These are phyloP conservation scores for Exophiala xenobiotica DNA, from an alignment of 2,329 filamentous ascomycete genomes.

Conservation along the genomic window DNA sequence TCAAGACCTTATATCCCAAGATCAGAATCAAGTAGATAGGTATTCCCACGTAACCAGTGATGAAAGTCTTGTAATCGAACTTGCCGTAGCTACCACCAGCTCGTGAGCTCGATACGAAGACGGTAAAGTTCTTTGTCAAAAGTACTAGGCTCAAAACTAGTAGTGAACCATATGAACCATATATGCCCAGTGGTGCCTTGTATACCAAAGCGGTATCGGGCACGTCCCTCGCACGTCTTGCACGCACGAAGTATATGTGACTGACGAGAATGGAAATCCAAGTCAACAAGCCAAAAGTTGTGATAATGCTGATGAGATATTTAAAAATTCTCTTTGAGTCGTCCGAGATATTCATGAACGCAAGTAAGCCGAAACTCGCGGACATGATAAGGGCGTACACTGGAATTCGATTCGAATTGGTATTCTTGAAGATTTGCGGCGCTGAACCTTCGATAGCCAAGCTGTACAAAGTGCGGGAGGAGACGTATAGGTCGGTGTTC, in stretches of 20 bases:
- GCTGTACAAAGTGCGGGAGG: conserved; percentile 54
- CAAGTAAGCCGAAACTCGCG: no score
- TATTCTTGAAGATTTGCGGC: conserved; percentile 56
- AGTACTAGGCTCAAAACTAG: conserved; percentile 70
- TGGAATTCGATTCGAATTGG: no score
- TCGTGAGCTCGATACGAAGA: conserved; percentile 61
- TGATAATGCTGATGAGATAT: conserved; percentile 67
- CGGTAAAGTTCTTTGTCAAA: conserved; percentile 77
- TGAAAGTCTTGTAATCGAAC: conserved; percentile 73
- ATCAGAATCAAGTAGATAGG: not conserved
- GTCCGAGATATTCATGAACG: conserved; percentile 63
- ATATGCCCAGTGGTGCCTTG: conserved; percentile 68
- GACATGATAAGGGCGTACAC: no score
- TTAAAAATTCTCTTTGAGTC: conserved; percentile 58
- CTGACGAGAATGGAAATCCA: conserved; percentile 68
- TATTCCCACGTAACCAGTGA: conserved; percentile 54
- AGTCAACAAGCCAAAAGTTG: conserved; percentile 62
- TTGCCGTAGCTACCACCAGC: conserved; percentile 46
- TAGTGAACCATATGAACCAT: conserved; percentile 66
- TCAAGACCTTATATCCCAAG: not conserved
- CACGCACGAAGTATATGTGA: conserved; percentile 65
- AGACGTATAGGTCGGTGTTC: conserved; percentile 58
- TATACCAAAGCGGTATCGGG: conserved; percentile 59
- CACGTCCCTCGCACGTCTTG: conserved; percentile 60
- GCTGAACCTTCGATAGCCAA: conserved; percentile 55